phyloP scores from a whole-genome alignment of 306 rosid genomes.

The Cicer yamashitae region DNA sequence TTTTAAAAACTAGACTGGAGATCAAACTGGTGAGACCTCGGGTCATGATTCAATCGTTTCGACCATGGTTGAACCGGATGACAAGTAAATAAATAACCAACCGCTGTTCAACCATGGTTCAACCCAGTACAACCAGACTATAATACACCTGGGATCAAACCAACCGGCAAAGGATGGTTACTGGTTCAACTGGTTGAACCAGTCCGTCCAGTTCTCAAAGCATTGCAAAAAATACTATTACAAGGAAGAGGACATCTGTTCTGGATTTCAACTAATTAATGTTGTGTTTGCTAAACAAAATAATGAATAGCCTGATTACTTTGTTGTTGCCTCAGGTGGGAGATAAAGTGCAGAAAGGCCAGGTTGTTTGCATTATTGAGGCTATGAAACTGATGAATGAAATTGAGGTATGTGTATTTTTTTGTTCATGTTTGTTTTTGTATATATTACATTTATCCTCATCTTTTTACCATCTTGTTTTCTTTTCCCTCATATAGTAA shows the following conservation, averaged over 20 bases:
- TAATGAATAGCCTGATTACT: slow-evolving; percentile 15
- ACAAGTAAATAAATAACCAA: too few relatives aligned
- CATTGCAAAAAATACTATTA: background rate
- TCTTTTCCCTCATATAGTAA: slow-evolving; percentile 1
- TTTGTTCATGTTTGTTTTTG: background rate
- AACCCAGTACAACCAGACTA: too few relatives aligned
- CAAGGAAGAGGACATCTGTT: background rate
- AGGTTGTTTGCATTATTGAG: slow-evolving; percentile 85
- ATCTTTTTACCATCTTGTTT: slow-evolving; percentile 15
- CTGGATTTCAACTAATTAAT: slow-evolving; percentile 11
- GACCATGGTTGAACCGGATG: too few relatives aligned
- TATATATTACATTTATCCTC: background rate
- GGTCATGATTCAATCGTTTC: too few relatives aligned
- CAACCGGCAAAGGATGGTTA: too few relatives aligned
- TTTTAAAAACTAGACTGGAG: too few relatives aligned
- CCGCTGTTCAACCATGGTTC: too few relatives aligned
- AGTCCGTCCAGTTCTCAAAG: too few relatives aligned
- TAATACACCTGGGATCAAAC: too few relatives aligned
- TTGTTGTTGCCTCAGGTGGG: slow-evolving; percentile 73
- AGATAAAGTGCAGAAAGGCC: slow-evolving; percentile 92
- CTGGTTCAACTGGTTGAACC: too few relatives aligned
- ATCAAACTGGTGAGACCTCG: too few relatives aligned
- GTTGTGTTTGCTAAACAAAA: background rate
- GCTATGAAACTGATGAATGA: slow-evolving; percentile 99
- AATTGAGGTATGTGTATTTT: slow-evolving; percentile 67